A percentile compares a stretch with the other conserved stretches of the same genome.
Evolutionary conservation across 768 basidiomycete species (phyloP).

Genomic region (Crucibulum laeve): DNA sequence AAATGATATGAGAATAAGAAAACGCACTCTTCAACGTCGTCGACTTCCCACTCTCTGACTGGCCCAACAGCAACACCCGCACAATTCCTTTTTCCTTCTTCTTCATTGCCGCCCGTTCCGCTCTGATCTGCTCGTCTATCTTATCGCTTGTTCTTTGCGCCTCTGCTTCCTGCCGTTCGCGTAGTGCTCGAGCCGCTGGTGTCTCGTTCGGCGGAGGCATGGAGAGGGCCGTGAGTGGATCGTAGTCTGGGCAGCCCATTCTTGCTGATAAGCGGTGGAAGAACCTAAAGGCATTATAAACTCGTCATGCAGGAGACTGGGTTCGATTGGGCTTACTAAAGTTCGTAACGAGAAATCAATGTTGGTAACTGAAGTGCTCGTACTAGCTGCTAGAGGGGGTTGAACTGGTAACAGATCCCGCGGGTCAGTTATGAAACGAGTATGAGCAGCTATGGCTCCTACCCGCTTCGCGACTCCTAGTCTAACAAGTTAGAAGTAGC

Average conservation of each 20-base stretch:
- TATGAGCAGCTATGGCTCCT: too few relatives aligned
- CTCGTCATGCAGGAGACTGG: too few relatives aligned
- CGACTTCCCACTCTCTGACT: constrained; percentile 60
- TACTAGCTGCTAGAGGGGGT: too few relatives aligned
- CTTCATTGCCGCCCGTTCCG: constrained; percentile 38
- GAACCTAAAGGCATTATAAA: too few relatives aligned
- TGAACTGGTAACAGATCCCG: too few relatives aligned
- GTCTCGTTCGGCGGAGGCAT: constrained; percentile 59
- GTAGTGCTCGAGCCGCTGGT: constrained; percentile 31
- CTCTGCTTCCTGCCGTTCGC: constrained; percentile 49
- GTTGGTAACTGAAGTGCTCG: too few relatives aligned
- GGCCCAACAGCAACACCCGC: constrained; percentile 52
- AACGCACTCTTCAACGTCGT: constrained; percentile 55
- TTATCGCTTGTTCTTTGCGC: constrained; percentile 52
- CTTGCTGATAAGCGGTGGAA: too few relatives aligned
- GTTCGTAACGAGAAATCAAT: too few relatives aligned
- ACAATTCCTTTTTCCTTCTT: constrained; percentile 40
- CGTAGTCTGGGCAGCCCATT: constrained; percentile 24
- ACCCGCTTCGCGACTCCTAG: too few relatives aligned
- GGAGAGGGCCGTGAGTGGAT: constrained; percentile 59
- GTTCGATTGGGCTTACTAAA: too few relatives aligned
- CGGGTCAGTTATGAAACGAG: too few relatives aligned
- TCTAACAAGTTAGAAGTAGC: too few relatives aligned
- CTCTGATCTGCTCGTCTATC: constrained; percentile 55
- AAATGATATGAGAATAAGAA: background rate